Base-by-base conservation (phyloP, 441 rosid species). In the Gossypium schwendimanii region DNA sequence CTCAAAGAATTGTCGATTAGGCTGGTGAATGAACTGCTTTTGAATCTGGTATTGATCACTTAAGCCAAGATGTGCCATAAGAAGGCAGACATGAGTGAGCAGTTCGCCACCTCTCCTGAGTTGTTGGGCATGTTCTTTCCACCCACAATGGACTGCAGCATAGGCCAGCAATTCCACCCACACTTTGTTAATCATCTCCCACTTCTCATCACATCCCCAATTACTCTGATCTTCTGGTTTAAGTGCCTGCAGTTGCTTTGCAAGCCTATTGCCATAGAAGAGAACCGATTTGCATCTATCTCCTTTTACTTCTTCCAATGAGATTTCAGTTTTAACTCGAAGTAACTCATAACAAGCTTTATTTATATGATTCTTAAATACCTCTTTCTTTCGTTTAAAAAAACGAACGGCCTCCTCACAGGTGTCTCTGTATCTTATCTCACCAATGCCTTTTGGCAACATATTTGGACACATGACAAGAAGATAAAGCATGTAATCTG, bases 101-200 rank as follows among this genome's bases (percentile, higher is more conserved):
- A 74, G 58, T 70, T 80, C 80, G 1, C 76, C 68, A 12, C 83
- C 83, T 8, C 52, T 7, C 3, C 55, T 17, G 0, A 80, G 72
- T 4, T 74, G 74, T 23, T 54, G 47, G 2, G 52, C 73, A n/a
- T 80, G 81, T n/a, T 65, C 63, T 39, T 58, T 57, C 71, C 76
- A 72, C 1, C 24, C 72, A 66, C 81, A 66, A 4, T 55, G 17
- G 17, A 31, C 58, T 0, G 81, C 79, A 0, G 83, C 79, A 26
- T n/a, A 53, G 0, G 31, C n/a, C 60, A 80, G n/a, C 57, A 74
- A 54, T 14, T 74, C 76, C 36, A 74, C 14, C 81, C 81, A 80
- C 44, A 75, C 76, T 3, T 72, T 50, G 0, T 18, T 4, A 1
- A 77, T 75, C 41, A 74, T 26, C 28, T 65, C 49, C 81, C 81